Base-by-base conservation (phyloP, 345 rosid genomes). In the Aquilaria yunnanensis region DNA sequence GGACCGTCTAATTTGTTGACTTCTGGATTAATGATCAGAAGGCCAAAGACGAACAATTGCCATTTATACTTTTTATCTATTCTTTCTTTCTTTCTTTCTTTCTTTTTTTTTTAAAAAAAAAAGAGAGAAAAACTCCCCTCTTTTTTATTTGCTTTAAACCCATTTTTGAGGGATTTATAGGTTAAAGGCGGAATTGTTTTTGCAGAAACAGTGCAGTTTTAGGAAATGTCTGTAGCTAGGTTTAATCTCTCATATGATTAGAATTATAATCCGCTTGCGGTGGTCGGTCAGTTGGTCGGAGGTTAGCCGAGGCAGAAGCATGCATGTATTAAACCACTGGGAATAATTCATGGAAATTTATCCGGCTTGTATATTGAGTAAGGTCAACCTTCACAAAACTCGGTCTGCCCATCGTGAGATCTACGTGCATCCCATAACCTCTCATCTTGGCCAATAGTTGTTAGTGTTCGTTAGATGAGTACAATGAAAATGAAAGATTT, bases 401-500 rank as follows among this genome's bases (percentile, higher is more conserved):
- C 6, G 9, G 23, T 30, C 34, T 2, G 43, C 1, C 16, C 29
- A 48, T 59, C 30, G 41, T 62, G 73, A 55, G 49, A 50, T 32
- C 66, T 82, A 82, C 87, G 84, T 82, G 87, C 80, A 9, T 60
- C 50, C 80, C 84, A 82, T 72, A 13, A 56, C 62, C 32, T 8
- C 33, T 48, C 29, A 13, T 30, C 55, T 12, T 45, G 48, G 23
- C 23, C 23, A 23, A 23, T 23, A 23, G 23, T 23, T 23, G 23
- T 23, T 23, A 23, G 23, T 23, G 23, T 23, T 23, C 23, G 23
- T 23, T 23, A 23, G 23, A 23, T 23, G 23, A 23, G 23, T 23
- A 23, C 23, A 23, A 23, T 23, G 23, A 23, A 23, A 37, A 37
- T 37, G 43, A 37, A 37, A 4, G 43, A 37, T 37, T 9, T 5